Conservation (phyloP, 164 flowering plant species). For the Piper betle region DNA sequence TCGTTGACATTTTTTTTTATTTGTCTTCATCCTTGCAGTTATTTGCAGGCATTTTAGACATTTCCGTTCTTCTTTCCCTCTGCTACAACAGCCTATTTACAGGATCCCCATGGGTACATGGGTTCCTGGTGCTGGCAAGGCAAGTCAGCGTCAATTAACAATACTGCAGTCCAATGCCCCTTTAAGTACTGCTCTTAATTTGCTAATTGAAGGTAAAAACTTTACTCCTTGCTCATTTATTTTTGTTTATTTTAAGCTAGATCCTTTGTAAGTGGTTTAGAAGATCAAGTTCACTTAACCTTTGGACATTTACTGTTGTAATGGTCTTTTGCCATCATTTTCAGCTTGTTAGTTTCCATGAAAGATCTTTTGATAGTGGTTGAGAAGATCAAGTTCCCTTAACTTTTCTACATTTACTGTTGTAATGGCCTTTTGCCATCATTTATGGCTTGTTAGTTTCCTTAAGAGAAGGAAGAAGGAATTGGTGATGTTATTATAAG, state of each 20-base stretch:
- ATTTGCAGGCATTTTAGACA: slow-evolving; percentile 25
- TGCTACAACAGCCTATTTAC: slow-evolving; percentile 25
- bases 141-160: slow-evolving; percentile 9
- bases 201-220: slow-evolving; percentile 17
- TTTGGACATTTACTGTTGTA: no score
- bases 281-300: background rate
- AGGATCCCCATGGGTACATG: slow-evolving; percentile 26
- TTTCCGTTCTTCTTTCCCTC: slow-evolving; percentile 17
- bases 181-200: slow-evolving; percentile 18
- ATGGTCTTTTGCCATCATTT: no score
- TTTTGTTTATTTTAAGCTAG: no score
- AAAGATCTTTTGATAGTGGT: background rate
- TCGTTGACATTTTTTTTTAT: background rate
- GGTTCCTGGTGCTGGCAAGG: slow-evolving; percentile 12
- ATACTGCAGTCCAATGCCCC: slow-evolving; percentile 15
- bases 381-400: background rate
- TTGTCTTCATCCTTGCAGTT: slow-evolving; percentile 13
- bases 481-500: no score
- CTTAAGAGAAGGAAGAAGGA: background rate
- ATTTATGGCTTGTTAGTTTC: no score
- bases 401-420: no score
- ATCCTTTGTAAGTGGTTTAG: background rate
- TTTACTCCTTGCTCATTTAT: background rate
- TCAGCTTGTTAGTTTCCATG: no score
- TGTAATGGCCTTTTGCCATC: no score